Evolutionary conservation across 495 filamentous ascomycete species (phyloP), one percentile per base, ranked within the genome.

Genomic region (Penicillium angulare): DNA sequence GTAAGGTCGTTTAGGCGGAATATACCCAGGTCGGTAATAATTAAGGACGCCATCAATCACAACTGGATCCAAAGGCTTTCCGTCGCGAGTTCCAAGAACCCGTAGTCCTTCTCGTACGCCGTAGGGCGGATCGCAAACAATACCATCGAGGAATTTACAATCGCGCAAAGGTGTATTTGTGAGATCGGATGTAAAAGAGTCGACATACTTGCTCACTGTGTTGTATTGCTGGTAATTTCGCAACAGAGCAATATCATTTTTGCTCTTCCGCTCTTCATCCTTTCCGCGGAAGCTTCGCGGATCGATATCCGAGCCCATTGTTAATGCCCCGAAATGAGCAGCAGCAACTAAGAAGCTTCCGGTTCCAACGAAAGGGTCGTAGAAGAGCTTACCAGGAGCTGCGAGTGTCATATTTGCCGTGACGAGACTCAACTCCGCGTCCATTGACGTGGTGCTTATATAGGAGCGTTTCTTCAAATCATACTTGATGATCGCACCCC

Each of bases 101-200:
- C 86, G 86, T 43, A 97, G 69, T 0, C 93, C 93, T 59, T 99
- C 93, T 9, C 93, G 81, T 13, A 99, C 89, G n/a, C 93, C 93
- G 62, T 99, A 99, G 0, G 93, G 93, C 13, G 93, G 93, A 67
- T 99, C 93, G 55, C 93, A 97, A n/a, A 97, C 69, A 51, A 99
- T 92, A 2, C 86, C 90, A 70, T 99, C 91, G 31, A 97, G 81
- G 43, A 87, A 77, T 22, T 60, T 57, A 6, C 42, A 34, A 15
- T 60, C 66, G 31, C 88, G 73, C 15, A 97, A 59, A 2, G 93
- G 95, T 8, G 85, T 86, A 63, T 99, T 92, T 3, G 92, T 97
- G 20, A 99, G 61, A 67, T 99, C 93, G 1, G 88, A 85, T 4
- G 90, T 81, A 49, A 96, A 95, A 18, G 80, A 77, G 57, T 91